phyloP scores from a whole-genome alignment of 2,329 filamentous ascomycete species.

The Fusarium sp. region DNA sequence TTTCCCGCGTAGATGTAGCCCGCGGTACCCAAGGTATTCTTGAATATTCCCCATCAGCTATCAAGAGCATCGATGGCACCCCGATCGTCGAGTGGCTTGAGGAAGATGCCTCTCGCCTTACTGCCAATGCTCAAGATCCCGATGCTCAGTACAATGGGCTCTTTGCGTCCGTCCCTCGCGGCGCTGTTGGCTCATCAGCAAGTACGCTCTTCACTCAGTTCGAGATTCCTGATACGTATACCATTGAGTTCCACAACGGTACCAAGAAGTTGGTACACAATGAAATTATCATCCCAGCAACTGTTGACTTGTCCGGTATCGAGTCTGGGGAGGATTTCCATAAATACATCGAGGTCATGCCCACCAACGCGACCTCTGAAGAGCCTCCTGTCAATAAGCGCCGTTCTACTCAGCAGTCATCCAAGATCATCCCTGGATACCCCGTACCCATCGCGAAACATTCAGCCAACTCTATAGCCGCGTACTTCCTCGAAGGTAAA shows the following conservation, averaged over 20 bases:
- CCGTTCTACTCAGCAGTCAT: background rate
- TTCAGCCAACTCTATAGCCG: constrained; percentile 18
- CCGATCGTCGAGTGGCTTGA: constrained; percentile 40
- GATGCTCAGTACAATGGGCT: constrained; percentile 43
- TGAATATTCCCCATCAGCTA: constrained; percentile 37
- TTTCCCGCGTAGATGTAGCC: constrained; percentile 27
- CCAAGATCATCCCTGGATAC: constrained; percentile 9
- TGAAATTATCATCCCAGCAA: constrained; percentile 22
- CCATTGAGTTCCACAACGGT: constrained; percentile 39
- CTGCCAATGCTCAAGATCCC: constrained; percentile 36
- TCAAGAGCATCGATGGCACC: constrained; percentile 38
- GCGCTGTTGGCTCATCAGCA: constrained; percentile 13
- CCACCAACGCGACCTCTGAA: constrained; percentile 15
- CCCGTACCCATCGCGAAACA: constrained; percentile 36
- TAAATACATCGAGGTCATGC: constrained; percentile 29
- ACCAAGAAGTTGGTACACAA: constrained; percentile 25
- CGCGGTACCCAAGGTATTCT: constrained; percentile 31
- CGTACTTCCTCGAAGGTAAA: constrained; percentile 37
- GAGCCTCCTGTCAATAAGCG: constrained; percentile 12
- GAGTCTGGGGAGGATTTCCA: constrained; percentile 41
- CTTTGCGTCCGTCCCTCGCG: constrained; percentile 30
- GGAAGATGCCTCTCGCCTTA: constrained; percentile 32
- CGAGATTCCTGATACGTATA: constrained; percentile 42
- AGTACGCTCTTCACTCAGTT: constrained; percentile 25
- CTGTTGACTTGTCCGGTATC: constrained; percentile 33